phyloP scores from a whole-genome alignment of 768 basidiomycete species.

The Brasilioporus rufonigricans region DNA sequence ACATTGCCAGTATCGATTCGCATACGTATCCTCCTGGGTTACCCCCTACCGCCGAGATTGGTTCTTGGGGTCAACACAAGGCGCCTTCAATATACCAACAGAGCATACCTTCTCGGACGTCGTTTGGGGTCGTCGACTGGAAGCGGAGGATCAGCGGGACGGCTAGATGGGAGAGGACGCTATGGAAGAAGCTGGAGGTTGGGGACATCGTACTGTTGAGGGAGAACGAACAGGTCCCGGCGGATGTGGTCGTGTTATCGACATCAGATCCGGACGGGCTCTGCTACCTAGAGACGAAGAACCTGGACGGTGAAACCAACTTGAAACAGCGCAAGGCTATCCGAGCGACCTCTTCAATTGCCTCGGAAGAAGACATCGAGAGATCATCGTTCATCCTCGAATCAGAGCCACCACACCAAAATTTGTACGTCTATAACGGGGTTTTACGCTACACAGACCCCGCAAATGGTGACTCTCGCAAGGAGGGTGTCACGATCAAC shows the following conservation, averaged over 20 bases:
- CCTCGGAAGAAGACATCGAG: conserved; percentile 88
- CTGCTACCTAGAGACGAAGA: conserved; percentile 98
- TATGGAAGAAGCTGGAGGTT: conserved; percentile 99
- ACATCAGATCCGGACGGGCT: conserved; percentile 89
- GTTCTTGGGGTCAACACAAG: conserved; percentile 36
- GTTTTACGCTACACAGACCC: conserved; percentile 73
- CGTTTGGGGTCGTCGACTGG: conserved; percentile 81
- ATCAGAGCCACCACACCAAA: conserved; percentile 91
- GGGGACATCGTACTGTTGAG: conserved; percentile 91
- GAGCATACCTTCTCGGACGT: conserved; percentile 54
- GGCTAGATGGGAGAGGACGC: conserved; percentile 88
- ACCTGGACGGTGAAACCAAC: conserved; percentile 97
- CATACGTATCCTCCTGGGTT: conserved; percentile 62
- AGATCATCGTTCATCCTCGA: conserved; percentile 85
- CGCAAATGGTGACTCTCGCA: conserved; percentile 47
- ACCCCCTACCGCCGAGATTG: conserved; percentile 26
- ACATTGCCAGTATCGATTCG: conserved; percentile 65
- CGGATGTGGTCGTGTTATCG: conserved; percentile 89
- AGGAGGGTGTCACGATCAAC: conserved; percentile 82
- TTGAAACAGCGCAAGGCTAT: conserved; percentile 82
- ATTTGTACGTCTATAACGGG: conserved; percentile 88
- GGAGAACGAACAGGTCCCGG: conserved; percentile 95
- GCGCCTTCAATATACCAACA: conserved; percentile 51
- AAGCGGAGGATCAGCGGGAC: conserved; percentile 62
- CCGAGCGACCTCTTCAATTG: conserved; percentile 70